Conservation (phyloP, 768 basidiomycete species). For the Psilocybe azurescens region DNA sequence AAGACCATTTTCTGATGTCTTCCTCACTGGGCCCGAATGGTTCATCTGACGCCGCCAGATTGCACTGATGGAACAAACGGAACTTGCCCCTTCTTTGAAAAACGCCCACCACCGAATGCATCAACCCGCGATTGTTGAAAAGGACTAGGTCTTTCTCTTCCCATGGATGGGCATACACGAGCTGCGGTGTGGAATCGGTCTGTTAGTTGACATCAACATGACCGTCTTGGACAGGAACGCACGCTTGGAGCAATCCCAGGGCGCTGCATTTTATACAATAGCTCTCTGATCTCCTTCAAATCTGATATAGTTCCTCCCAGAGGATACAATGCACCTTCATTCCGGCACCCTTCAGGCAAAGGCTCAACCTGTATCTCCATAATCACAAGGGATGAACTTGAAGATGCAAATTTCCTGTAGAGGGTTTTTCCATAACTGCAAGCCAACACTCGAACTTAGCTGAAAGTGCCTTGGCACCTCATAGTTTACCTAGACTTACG, state of each 20-base stretch:
- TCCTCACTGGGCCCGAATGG: slow-evolving; percentile 16
- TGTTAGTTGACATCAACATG: neutral
- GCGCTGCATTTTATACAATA: slow-evolving; percentile 28
- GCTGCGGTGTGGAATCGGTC: neutral
- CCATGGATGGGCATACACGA: slow-evolving; percentile 22
- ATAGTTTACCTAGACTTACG: slow-evolving; percentile 27
- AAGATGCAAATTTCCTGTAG: slow-evolving; percentile 78
- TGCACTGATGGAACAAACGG: slow-evolving; percentile 25
- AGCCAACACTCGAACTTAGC: neutral
- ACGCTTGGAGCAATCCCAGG: slow-evolving; percentile 22
- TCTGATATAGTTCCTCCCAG: slow-evolving; percentile 27
- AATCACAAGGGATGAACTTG: slow-evolving; percentile 82
- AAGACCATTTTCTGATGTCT: slow-evolving; percentile 16
- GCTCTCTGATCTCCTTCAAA: slow-evolving; percentile 22
- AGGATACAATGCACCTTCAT: slow-evolving; percentile 65
- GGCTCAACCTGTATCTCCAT: slow-evolving; percentile 67
- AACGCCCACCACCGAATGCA: slow-evolving; percentile 23
- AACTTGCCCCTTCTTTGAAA: slow-evolving; percentile 18
- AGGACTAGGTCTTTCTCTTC: slow-evolving; percentile 20
- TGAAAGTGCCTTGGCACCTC: slow-evolving; percentile 1
- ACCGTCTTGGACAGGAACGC: neutral
- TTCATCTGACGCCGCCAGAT: slow-evolving; percentile 18
- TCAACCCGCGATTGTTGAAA: slow-evolving; percentile 22
- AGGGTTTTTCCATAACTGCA: slow-evolving; percentile 86
- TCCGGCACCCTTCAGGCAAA: slow-evolving; percentile 55